Conservation (phyloP, 768 basidiomycete genomes). For the Postia placenta region DNA sequence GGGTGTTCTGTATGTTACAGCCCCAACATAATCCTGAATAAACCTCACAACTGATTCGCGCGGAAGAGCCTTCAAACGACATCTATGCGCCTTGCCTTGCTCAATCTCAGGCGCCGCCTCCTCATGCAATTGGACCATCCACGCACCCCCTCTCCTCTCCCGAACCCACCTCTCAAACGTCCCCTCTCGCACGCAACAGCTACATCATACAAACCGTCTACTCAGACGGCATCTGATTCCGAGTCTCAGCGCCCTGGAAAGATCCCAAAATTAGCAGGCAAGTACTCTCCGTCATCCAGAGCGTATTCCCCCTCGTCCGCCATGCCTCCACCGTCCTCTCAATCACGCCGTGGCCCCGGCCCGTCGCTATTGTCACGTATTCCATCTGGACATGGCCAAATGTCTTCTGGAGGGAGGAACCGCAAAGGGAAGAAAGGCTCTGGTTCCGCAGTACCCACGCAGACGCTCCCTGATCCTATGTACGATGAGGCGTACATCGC, state of each 20-base stretch:
- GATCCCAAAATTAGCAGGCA: conserved; percentile 13
- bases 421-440: conserved; percentile 3
- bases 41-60: neutral
- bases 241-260: conserved; percentile 14
- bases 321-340: conserved; percentile 2
- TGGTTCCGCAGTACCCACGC: conserved; percentile 2
- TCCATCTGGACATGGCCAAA: conserved; percentile 4
- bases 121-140: conserved; percentile 52
- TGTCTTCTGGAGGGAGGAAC: conserved; percentile 8
- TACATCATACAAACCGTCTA: conserved; percentile 1
- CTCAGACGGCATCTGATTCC: conserved; percentile 7
- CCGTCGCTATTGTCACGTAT: conserved; percentile 12
- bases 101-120: conserved; percentile 46
- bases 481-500: conserved; percentile 31
- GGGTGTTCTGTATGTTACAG: neutral
- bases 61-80: neutral
- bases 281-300: neutral
- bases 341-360: conserved; percentile 5
- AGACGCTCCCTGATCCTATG: conserved; percentile 26
- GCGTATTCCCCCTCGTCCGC: conserved; percentile 4
- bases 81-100: conserved; percentile 46
- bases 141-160: conserved; percentile 13
- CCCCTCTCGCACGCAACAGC: conserved; percentile 32
- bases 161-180: conserved; percentile 36
- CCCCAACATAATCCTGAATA: neutral